Conservation (phyloP, 257 asterid genomes). For the Solanum lignicaule region DNA sequence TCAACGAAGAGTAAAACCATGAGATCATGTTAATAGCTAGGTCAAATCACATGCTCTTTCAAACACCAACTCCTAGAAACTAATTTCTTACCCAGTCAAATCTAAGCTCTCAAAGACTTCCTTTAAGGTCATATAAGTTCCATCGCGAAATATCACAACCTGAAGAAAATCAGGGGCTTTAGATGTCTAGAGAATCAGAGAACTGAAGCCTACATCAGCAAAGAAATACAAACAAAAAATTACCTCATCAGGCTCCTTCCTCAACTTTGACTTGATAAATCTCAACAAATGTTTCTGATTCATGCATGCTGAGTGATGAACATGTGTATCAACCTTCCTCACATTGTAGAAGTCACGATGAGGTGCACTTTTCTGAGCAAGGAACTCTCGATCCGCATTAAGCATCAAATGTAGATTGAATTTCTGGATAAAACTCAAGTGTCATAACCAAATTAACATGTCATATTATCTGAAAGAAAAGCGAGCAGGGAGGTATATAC, state of each 20-base stretch:
- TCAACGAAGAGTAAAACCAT: slow-evolving; percentile 3
- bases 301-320: slow-evolving; percentile 99
- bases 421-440: slow-evolving; percentile 41
- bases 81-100: slow-evolving; percentile 61
- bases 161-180: slow-evolving; percentile 14
- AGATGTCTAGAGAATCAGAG: slow-evolving; percentile 4
- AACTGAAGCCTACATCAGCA: not conserved
- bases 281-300: slow-evolving; percentile 93
- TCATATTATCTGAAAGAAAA: slow-evolving; percentile 1
- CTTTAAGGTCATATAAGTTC: slow-evolving; percentile 78
- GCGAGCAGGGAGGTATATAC: slow-evolving; percentile 16
- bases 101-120: slow-evolving; percentile 97
- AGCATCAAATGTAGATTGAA: slow-evolving; percentile 99
- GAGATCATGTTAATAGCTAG: not conserved
- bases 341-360: slow-evolving; percentile 97
- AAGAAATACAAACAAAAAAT: not conserved
- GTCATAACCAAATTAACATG: not conserved
- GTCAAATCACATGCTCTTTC: not conserved
- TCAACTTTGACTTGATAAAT: slow-evolving; percentile 87
- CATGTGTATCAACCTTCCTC: slow-evolving; percentile 96
- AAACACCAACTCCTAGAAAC: slow-evolving; percentile 4
- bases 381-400: slow-evolving; percentile 94
- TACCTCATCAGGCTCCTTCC: slow-evolving; percentile 99
- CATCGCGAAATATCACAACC: slow-evolving; percentile 94
- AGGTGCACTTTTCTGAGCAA: slow-evolving; percentile 98